These are phyloP conservation scores for Schrenkiella parvula DNA, from an alignment of 345 rosid genomes.

Conservation along the genomic window DNA sequence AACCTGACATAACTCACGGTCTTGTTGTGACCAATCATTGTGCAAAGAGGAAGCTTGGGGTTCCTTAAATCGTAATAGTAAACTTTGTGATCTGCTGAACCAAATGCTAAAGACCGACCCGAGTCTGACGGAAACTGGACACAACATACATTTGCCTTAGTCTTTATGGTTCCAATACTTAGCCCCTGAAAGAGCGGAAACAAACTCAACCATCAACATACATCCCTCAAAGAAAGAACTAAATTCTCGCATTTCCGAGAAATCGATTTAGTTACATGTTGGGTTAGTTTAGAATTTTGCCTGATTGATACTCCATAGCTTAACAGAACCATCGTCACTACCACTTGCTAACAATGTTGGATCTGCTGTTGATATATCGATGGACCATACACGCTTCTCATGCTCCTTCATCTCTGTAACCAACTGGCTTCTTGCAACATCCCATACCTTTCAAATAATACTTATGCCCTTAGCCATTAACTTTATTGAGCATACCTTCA, in stretches of 20 bases:
- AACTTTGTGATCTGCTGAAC: slow-evolving; percentile 90
- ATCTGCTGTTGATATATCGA: slow-evolving; percentile 79
- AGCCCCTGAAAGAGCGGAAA: slow-evolving; percentile 62
- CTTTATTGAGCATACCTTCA: too few relatives aligned
- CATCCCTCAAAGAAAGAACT: slow-evolving; percentile 22
- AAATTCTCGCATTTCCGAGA: background rate
- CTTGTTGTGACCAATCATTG: slow-evolving; percentile 75
- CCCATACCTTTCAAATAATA: slow-evolving; percentile 40
- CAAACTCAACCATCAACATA: slow-evolving; percentile 37
- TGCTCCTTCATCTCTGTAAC: slow-evolving; percentile 82
- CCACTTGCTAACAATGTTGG: slow-evolving; percentile 94
- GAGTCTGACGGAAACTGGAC: slow-evolving; percentile 85
- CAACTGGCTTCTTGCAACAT: slow-evolving; percentile 75
- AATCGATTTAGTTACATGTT: slow-evolving; percentile 52
- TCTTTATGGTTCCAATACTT: slow-evolving; percentile 75
- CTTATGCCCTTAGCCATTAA: too few relatives aligned
- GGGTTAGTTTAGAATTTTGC: slow-evolving; percentile 46
- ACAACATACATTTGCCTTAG: slow-evolving; percentile 85
- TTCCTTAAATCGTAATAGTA: slow-evolving; percentile 87
- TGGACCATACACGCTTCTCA: slow-evolving; percentile 90
- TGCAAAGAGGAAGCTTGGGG: slow-evolving; percentile 71
- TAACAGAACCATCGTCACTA: slow-evolving; percentile 87
- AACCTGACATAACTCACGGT: slow-evolving; percentile 96
- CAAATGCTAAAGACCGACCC: slow-evolving; percentile 78
- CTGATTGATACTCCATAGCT: slow-evolving; percentile 89